phyloP scores from a whole-genome alignment of 2,329 filamentous ascomycete genomes.

The Aaosphaeria arxii region DNA sequence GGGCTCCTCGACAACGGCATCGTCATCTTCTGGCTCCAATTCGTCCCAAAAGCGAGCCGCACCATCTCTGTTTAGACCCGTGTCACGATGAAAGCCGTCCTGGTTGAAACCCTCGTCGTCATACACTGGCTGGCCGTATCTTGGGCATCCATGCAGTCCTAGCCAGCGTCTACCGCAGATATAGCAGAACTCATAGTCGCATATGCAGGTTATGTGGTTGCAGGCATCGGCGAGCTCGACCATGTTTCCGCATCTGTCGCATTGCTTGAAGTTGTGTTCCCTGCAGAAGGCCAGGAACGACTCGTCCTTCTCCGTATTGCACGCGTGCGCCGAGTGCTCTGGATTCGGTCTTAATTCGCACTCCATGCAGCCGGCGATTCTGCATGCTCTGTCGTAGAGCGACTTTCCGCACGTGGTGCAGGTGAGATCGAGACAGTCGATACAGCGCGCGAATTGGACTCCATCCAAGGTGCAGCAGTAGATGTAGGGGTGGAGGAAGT shows the following conservation, averaged over 20 bases:
- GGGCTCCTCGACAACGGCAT: conserved; percentile 6
- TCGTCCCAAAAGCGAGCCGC: conserved; percentile 12
- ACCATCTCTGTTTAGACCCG: conserved; percentile 22
- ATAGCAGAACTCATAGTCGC: conserved; percentile 31
- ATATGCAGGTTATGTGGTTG: conserved; percentile 32
- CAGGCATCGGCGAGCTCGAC: conserved; percentile 32
- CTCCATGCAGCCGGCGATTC: conserved; percentile 15
- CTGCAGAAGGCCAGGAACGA: conserved; percentile 20
- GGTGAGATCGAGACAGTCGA: neutral
- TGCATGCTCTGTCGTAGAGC: conserved; percentile 10
- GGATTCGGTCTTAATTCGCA: conserved; percentile 18
- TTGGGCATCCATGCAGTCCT: conserved; percentile 27
- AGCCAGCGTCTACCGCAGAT: conserved; percentile 28
- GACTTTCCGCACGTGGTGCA: neutral
- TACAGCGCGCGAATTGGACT: neutral
- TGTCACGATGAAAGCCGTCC: conserved; percentile 26
- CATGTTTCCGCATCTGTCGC: conserved; percentile 18
- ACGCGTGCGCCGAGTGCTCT: conserved; percentile 12
- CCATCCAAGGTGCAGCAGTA: neutral
- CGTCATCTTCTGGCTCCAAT: conserved; percentile 3
- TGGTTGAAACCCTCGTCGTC: conserved; percentile 32
- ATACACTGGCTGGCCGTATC: conserved; percentile 26
- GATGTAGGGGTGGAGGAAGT: neutral
- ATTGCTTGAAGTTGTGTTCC: conserved; percentile 27
- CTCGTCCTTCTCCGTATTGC: conserved; percentile 17